These are phyloP conservation scores for Durotheca rogersii DNA, from an alignment of 495 filamentous ascomycete species.

Conservation along the genomic window DNA sequence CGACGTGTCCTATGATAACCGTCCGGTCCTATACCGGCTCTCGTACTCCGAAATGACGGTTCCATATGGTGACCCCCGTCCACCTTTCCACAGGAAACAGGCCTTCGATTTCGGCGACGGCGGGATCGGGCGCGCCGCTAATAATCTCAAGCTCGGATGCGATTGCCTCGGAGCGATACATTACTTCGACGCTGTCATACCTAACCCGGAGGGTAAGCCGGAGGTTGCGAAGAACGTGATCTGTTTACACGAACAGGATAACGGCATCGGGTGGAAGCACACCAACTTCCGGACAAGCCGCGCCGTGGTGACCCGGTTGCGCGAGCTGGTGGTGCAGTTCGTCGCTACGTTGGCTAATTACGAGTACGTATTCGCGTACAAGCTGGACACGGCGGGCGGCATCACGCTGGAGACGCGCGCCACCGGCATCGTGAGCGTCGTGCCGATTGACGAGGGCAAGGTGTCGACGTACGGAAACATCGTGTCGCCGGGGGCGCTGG, in stretches of 20 bases:
- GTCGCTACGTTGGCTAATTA: constrained; percentile 81
- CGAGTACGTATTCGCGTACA: constrained; percentile 81
- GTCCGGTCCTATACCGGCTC: constrained; percentile 67
- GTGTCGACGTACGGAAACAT: constrained; percentile 75
- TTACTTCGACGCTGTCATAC: constrained; percentile 63
- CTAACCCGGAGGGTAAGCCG: constrained; percentile 58
- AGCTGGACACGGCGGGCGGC: constrained; percentile 84
- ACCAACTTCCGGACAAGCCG: constrained; percentile 75
- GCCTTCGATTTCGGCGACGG: constrained; percentile 80
- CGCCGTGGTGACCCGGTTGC: constrained; percentile 63
- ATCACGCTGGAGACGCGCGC: constrained; percentile 78
- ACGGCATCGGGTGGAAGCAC: constrained; percentile 72
- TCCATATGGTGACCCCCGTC: constrained; percentile 71
- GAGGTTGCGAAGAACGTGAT: constrained; percentile 68
- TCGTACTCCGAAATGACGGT: constrained; percentile 76
- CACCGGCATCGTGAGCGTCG: constrained; percentile 82
- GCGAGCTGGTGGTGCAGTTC: constrained; percentile 75
- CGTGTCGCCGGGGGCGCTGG: constrained; percentile 83
- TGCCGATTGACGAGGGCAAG: constrained; percentile 71
- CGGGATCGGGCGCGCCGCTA: constrained; percentile 71
- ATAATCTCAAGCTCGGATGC: constrained; percentile 69
- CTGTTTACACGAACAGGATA: constrained; percentile 70
- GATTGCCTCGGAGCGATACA: constrained; percentile 76
- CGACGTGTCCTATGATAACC: constrained; percentile 68
- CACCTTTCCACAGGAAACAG: constrained; percentile 73